Conservation (phyloP, 2,329 filamentous ascomycete species). For the Phialophora macrospora region DNA sequence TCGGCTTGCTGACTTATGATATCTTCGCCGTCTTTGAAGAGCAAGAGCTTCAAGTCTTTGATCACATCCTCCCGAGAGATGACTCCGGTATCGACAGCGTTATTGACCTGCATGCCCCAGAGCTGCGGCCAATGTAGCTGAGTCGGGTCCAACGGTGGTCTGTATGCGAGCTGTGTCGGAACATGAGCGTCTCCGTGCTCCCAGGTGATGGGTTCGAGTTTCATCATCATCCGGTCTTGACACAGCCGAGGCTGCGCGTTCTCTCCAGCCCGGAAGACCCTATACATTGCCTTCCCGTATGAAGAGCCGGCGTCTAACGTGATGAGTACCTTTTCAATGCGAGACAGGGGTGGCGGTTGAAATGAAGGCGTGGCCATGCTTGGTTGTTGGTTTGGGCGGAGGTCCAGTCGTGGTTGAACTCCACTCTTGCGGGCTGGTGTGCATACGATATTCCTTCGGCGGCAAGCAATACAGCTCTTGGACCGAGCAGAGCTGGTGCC, state of each 20-base stretch:
- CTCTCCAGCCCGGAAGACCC: neutral
- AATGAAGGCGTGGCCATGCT: no score
- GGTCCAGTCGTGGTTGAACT: no score
- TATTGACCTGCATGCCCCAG: neutral
- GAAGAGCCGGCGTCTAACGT: neutral
- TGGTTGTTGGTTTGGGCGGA: no score
- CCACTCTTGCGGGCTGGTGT: no score
- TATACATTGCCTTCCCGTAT: neutral
- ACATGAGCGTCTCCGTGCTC: neutral
- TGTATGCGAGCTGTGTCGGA: neutral
- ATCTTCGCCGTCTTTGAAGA: neutral
- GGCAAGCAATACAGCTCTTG: no score
- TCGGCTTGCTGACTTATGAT: neutral
- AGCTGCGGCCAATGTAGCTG: neutral
- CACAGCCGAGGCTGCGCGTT: neutral
- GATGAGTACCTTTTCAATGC: neutral
- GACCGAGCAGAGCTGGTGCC: no score
- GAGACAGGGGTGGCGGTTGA: no score
- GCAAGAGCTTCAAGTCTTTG: constrained; percentile 1
- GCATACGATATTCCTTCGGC: no score
- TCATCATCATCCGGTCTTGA: neutral
- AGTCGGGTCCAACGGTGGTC: neutral
- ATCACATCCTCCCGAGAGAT: neutral
- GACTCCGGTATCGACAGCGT: neutral
- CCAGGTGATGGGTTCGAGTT: neutral